Evolutionary conservation across 108 stramenopile genomes (phyloP), one percentile per base, ranked within the genome.

Genomic region (Discostella stelligeroides): DNA sequence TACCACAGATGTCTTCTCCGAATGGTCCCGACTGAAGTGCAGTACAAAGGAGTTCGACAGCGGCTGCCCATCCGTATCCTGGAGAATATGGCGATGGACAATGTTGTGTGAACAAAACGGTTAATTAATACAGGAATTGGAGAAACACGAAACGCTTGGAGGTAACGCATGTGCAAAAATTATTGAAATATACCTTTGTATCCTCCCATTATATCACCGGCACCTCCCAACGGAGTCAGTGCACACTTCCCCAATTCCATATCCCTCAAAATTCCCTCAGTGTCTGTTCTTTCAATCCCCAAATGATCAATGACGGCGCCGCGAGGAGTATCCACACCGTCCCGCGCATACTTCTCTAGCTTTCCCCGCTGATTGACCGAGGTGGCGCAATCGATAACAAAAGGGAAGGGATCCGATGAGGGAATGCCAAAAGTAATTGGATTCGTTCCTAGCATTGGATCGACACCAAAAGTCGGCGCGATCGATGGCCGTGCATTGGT

Each of bases 401-500:
- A 86, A 0, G 85, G 84, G 23, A 86, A 86, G 4, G 55, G 60
- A 37, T 88, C 85, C 2, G 75, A 70, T 27, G 75, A 55, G 38
- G 88, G 88, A 7, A 88, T 82, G 10, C 85, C 85, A 18, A 86
- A 85, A 18, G 75, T 72, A 4, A 88, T 64, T 27, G 88, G 88
- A 50, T 81, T 86, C 1, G 85, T 86, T 13, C 81, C 81, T 67
- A 68, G 51, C 63, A 63, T 70, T 28, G 82, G 84, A 63, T 88
- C 85, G 6, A 81, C 79, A 30, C 88, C 88, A 64, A 82, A 86
- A 0, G 85, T 86, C 11, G 88, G 88, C 21, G 88, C 85, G 55
- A 88, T 84, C 34, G 83, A 84, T 29, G 85, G 85, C 27, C 85
- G 60, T 30, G 88, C 85, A 63, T 88, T 88, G 38, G 88, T 88